Evolutionary conservation across 202 grass and related monocot species (phyloP), one percentile per base, ranked within the genome.

Genomic region (Setaria italica): DNA sequence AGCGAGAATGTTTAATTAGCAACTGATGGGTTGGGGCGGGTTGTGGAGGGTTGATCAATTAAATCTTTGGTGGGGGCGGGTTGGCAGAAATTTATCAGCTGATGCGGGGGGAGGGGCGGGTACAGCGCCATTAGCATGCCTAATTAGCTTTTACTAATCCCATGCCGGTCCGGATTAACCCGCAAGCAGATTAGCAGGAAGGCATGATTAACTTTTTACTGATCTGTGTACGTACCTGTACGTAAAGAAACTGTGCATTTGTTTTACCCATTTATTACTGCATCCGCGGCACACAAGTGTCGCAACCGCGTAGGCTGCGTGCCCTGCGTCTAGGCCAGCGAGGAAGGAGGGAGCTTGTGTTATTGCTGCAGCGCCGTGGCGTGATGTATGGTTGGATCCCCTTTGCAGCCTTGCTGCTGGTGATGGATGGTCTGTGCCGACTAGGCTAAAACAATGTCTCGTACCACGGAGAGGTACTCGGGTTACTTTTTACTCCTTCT

Each of bases 351-450:
- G 69, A 15, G 21, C 12, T 4, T 15, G 42, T 0, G 8, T 19
- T 2, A 6, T 7, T 7, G 14, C 43, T 7, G 43, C 60, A 19
- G 25, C 46, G 20, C 9, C 2, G 45, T 13, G 45, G 43, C 43
- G 48, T 19, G 65, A 81, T 81, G 50, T 70, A 7, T 19, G 49
- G 49, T 9, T 32, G 64, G 79, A 81, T 71, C 66, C 21, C 15
- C 48, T 54, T 6, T 53, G 48, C 48, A 54, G 34, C 17, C 15
- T 17, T 1, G n/a, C 0, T 11, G 33, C 5, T 0, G 53, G 53
- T 20, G 6, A 7, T 41, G 2, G 1, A 57, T 58, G 79, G 79
- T 70, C 79, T 81, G 79, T 81, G 79, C 79, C 79, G 79, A 81
- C 79, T 4, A n/a, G 1, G 70, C 12, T 58, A 77, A 77, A 62